These are phyloP conservation scores for Cylindrotheca closterium DNA, from an alignment of 108 stramenopile species.

Conservation along the genomic window DNA sequence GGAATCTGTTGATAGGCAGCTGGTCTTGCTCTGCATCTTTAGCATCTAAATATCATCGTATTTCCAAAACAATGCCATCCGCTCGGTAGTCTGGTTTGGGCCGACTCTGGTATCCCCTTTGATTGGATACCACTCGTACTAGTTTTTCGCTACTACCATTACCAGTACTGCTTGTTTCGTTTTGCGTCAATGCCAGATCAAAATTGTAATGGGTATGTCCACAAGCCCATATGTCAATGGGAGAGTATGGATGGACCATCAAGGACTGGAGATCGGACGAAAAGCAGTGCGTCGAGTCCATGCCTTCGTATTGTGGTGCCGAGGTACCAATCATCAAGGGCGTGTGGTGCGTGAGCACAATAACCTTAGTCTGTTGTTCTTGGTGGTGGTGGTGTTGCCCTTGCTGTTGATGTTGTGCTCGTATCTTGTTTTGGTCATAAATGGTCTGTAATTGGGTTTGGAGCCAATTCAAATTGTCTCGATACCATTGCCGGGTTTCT, in stretches of 20 bases:
- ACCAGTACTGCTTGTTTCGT: neutral
- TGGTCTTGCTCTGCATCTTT: too few relatives aligned
- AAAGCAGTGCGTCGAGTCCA: slow-evolving; percentile 1
- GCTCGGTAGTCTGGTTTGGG: neutral
- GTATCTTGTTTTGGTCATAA: neutral
- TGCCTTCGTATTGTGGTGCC: slow-evolving; percentile 7
- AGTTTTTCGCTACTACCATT: too few relatives aligned
- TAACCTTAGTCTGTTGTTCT: too few relatives aligned
- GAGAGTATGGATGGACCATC: neutral
- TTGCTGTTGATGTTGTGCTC: too few relatives aligned
- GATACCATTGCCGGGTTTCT: neutral
- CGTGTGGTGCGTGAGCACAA: slow-evolving; percentile 17
- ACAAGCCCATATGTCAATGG: slow-evolving; percentile 4
- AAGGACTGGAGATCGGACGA: neutral
- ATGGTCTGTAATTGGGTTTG: neutral
- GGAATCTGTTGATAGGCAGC: too few relatives aligned
- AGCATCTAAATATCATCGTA: neutral
- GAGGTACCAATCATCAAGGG: slow-evolving; percentile 7
- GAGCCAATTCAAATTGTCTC: neutral
- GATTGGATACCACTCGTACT: neutral
- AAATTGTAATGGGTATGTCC: slow-evolving; percentile 21
- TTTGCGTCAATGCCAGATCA: slow-evolving; percentile 1
- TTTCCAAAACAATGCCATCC: neutral
- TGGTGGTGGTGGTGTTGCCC: too few relatives aligned
- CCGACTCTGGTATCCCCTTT: neutral